Evolutionary conservation across 2,329 filamentous ascomycete genomes (phyloP).

Genomic region (Aspergillus bombycis): DNA sequence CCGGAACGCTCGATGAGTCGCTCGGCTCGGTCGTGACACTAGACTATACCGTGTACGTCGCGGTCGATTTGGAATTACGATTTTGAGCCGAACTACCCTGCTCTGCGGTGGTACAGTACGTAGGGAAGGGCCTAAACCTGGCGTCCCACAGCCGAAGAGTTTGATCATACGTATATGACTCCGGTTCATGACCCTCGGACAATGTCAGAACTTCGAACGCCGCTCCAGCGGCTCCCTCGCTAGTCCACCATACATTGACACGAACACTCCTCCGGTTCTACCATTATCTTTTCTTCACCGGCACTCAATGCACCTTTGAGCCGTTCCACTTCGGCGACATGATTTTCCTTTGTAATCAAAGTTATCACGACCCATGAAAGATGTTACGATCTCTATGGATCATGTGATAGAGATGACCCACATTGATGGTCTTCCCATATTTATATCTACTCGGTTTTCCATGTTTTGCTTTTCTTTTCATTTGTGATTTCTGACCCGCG

Average conservation of each 20-base stretch:
- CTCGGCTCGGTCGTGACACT: constrained; percentile 41
- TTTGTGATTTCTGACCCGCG: constrained; percentile 10
- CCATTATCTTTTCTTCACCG: constrained; percentile 13
- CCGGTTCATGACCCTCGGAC: not conserved
- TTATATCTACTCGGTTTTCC: constrained; percentile 18
- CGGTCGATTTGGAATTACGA: not conserved
- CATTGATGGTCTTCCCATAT: constrained; percentile 25
- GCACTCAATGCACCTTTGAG: constrained; percentile 11
- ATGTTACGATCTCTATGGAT: constrained; percentile 47
- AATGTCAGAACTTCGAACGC: not conserved
- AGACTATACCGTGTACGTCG: constrained; percentile 3
- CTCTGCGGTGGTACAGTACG: constrained; percentile 3
- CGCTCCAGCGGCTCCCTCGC: not conserved
- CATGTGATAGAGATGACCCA: constrained; percentile 44
- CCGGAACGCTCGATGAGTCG: constrained; percentile 50
- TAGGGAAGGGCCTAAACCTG: not conserved
- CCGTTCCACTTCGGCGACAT: constrained; percentile 1
- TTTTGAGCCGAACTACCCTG: not conserved
- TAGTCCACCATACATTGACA: constrained; percentile 4
- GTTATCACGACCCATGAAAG: constrained; percentile 40
- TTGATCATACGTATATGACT: not conserved
- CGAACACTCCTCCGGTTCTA: constrained; percentile 4
- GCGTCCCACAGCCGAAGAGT: not conserved
- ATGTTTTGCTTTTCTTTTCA: constrained; percentile 10
- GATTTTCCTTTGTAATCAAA: constrained; percentile 25